A percentile compares a stretch with the other conserved stretches of the same genome.
Conservation (phyloP, 2,329 filamentous ascomycete genomes). For the Fusarium illudens region DNA sequence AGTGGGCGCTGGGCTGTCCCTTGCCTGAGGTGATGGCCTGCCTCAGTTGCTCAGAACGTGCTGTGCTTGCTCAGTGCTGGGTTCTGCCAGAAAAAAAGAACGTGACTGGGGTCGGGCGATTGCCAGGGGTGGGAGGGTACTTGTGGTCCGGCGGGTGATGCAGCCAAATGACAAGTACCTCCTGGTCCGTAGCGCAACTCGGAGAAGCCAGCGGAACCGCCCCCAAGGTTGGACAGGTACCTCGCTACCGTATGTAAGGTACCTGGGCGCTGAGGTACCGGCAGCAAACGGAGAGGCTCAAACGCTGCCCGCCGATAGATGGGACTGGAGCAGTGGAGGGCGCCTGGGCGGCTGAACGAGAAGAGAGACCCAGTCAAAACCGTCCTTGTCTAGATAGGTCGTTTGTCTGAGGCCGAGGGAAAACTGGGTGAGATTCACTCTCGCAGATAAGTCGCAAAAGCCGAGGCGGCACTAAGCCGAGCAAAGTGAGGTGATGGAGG, state of each 20-base stretch:
- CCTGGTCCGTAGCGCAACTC: not conserved
- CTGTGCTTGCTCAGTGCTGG: slow-evolving; percentile 6
- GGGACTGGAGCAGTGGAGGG: slow-evolving; percentile 30
- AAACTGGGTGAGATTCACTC: not conserved
- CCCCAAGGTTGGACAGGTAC: slow-evolving; percentile 21
- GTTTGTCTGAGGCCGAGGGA: not conserved
- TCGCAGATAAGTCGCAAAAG: not conserved
- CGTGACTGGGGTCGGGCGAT: slow-evolving; percentile 29
- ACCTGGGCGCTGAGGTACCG: slow-evolving; percentile 22
- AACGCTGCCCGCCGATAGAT: slow-evolving; percentile 20
- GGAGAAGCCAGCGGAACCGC: slow-evolving; percentile 19
- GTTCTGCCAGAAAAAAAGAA: slow-evolving; percentile 30
- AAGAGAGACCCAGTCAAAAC: slow-evolving; percentile 14
- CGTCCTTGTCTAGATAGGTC: not conserved
- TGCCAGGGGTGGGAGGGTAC: slow-evolving; percentile 34
- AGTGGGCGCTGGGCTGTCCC: slow-evolving; percentile 37
- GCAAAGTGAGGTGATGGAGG: slow-evolving; percentile 16
- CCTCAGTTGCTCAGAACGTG: slow-evolving; percentile 9
- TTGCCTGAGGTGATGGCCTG: slow-evolving; percentile 31
- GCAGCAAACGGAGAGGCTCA: slow-evolving; percentile 28
- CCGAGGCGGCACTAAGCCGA: slow-evolving; percentile 14
- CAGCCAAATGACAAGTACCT: slow-evolving; percentile 20
- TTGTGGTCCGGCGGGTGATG: slow-evolving; percentile 10
- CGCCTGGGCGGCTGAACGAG: slow-evolving; percentile 5
- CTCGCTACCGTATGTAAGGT: slow-evolving; percentile 26